Evolutionary conservation across 768 basidiomycete genomes (phyloP).

Genomic region (Pilatotrama ljubarskyi): DNA sequence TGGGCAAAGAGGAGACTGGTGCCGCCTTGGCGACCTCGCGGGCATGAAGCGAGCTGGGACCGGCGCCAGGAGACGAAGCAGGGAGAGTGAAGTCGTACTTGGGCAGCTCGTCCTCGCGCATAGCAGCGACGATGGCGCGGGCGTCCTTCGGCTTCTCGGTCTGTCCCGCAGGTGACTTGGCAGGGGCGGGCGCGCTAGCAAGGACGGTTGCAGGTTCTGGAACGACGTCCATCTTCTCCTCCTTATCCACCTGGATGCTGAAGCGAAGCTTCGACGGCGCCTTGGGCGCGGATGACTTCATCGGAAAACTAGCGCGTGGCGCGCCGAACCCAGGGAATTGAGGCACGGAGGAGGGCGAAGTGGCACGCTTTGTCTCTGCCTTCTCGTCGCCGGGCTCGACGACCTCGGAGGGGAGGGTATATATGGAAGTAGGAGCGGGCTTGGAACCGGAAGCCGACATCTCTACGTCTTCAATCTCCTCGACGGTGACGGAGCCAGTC

Average conservation of each 20-base stretch:
- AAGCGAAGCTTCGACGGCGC: conserved; percentile 79
- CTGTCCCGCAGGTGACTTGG: neutral
- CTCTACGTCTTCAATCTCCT: conserved; percentile 38
- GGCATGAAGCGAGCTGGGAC: conserved; percentile 24
- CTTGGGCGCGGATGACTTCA: conserved; percentile 61
- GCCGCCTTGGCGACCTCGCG: conserved; percentile 42
- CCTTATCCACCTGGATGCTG: conserved; percentile 62
- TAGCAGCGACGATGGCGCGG: conserved; percentile 29
- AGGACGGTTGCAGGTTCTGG: neutral
- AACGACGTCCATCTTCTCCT: conserved; percentile 30
- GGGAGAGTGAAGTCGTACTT: conserved; percentile 33
- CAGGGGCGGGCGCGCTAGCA: neutral
- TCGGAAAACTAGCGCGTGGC: neutral
- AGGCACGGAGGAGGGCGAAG: conserved; percentile 17
- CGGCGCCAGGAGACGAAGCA: conserved; percentile 26
- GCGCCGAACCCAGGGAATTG: neutral
- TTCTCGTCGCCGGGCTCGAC: conserved; percentile 38
- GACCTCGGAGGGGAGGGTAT: conserved; percentile 39
- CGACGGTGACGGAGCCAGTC: conserved; percentile 22
- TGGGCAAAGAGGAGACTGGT: conserved; percentile 47
- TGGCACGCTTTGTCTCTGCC: conserved; percentile 12
- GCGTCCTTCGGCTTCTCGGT: conserved; percentile 21
- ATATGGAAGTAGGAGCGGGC: conserved; percentile 16
- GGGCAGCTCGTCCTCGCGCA: conserved; percentile 37
- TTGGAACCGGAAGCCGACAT: conserved; percentile 23